Evolutionary conservation across 768 basidiomycete genomes (phyloP).

Genomic region (Xerocomus brunneocitrinus): DNA sequence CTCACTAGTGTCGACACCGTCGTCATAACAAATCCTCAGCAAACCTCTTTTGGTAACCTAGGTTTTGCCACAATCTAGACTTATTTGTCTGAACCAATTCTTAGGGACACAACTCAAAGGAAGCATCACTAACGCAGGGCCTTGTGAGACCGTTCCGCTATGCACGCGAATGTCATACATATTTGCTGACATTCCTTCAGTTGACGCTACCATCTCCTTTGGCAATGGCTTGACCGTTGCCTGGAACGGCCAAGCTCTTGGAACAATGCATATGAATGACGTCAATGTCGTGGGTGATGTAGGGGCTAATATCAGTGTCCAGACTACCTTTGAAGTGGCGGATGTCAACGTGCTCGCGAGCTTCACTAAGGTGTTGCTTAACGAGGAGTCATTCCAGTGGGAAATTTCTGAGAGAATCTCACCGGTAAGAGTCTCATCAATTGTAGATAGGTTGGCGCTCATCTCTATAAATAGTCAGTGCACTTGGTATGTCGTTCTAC

Average conservation of each 20-base stretch:
- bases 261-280: slow-evolving; percentile 56
- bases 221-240: slow-evolving; percentile 54
- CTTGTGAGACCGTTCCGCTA: slow-evolving; percentile 44
- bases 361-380: slow-evolving; percentile 64
- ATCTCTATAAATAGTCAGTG: slow-evolving; percentile 40
- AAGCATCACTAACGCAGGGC: slow-evolving; percentile 64
- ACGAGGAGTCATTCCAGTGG: slow-evolving; percentile 65
- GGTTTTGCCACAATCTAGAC: background rate
- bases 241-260: slow-evolving; percentile 56
- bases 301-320: slow-evolving; percentile 54
- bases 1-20: slow-evolving; percentile 50
- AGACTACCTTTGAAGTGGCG: slow-evolving; percentile 54
- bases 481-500: slow-evolving; percentile 43
- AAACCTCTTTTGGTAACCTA: slow-evolving; percentile 51
- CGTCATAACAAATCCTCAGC: slow-evolving; percentile 53
- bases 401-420: slow-evolving; percentile 58
- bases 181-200: slow-evolving; percentile 25
- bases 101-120: slow-evolving; percentile 53
- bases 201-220: slow-evolving; percentile 68
- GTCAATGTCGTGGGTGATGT: slow-evolving; percentile 56
- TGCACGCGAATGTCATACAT: background rate
- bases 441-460: background rate
- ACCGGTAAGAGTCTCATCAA: slow-evolving; percentile 38
- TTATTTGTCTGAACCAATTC: slow-evolving; percentile 2
- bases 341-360: slow-evolving; percentile 53